Evolutionary conservation across 768 basidiomycete genomes (phyloP).

Genomic region (Pleurotus tuber-regium): DNA sequence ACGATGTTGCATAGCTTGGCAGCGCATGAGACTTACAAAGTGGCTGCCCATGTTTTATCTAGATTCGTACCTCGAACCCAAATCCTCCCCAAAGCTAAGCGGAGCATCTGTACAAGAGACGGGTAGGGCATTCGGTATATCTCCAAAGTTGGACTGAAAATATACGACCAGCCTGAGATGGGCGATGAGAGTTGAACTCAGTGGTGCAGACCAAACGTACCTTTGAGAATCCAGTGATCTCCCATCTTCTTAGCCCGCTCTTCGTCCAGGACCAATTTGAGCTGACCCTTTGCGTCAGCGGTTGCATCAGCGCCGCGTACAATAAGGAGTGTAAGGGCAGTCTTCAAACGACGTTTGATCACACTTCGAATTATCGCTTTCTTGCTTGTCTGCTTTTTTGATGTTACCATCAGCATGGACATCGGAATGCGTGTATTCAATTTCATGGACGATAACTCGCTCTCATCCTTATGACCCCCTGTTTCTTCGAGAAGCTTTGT

Average conservation of each 20-base stretch:
- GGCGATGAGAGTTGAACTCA: neutral
- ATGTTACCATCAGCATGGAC: constrained; percentile 33
- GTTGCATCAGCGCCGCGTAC: constrained; percentile 35
- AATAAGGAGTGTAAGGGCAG: constrained; percentile 37
- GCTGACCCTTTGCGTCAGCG: constrained; percentile 2
- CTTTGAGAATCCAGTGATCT: constrained; percentile 29
- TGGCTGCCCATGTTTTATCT: constrained; percentile 18
- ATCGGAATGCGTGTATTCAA: constrained; percentile 27
- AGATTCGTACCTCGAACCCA: constrained; percentile 18
- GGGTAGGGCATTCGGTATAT: constrained; percentile 44
- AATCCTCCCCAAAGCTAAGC: constrained; percentile 23
- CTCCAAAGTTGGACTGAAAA: constrained; percentile 34
- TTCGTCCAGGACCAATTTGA: constrained; percentile 20
- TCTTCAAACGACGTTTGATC: constrained; percentile 34
- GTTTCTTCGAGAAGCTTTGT: constrained; percentile 10
- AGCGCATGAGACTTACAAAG: constrained; percentile 2
- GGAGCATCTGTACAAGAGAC: constrained; percentile 35
- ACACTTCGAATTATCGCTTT: constrained; percentile 27
- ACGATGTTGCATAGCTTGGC: no score
- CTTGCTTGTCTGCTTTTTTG: constrained; percentile 33
- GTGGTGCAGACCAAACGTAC: constrained; percentile 18
- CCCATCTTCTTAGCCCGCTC: constrained; percentile 20
- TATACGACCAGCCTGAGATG: constrained; percentile 47
- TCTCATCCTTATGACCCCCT: constrained; percentile 1
- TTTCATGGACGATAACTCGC: constrained; percentile 14